Conservation (phyloP, 805 yeast genomes). For the Starmerella apicola region DNA sequence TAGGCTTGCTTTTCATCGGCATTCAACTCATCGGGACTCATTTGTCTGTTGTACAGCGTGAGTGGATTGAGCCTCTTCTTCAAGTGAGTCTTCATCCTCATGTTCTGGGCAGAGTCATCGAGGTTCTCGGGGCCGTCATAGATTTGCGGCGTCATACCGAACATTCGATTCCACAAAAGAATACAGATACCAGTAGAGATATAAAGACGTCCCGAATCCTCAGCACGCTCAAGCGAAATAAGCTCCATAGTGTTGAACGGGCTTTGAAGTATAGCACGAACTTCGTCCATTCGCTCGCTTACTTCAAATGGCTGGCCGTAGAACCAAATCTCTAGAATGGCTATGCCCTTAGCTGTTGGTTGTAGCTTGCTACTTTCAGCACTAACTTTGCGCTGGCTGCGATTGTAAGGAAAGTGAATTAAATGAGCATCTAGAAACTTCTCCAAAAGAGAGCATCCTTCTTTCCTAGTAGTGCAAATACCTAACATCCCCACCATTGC, state of each 20-base stretch:
- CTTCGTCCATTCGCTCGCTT: neutral
- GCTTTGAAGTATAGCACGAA: conserved; percentile 35
- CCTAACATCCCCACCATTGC: neutral
- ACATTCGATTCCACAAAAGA: conserved; percentile 45
- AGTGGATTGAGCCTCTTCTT: neutral
- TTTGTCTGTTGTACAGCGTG: neutral
- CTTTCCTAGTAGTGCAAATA: neutral
- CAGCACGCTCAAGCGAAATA: conserved; percentile 53
- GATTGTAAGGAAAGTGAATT: neutral
- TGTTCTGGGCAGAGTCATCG: too few species aligned
- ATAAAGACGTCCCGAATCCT: conserved; percentile 43
- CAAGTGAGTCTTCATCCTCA: neutral
- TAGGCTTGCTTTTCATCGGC: neutral
- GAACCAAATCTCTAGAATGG: conserved; percentile 51
- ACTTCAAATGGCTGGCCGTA: conserved; percentile 26
- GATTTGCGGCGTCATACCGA: conserved; percentile 57
- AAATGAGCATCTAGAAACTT: conserved; percentile 1
- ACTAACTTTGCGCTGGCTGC: neutral
- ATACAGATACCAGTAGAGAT: conserved; percentile 49
- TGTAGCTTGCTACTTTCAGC: conserved; percentile 34
- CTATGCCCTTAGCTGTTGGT: conserved; percentile 86
- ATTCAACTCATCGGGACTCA: neutral
- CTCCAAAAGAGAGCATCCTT: neutral
- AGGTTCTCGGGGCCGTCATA: conserved; percentile 33
- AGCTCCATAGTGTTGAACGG: conserved; percentile 60